Evolutionary conservation across 768 basidiomycete species (phyloP), one percentile per base, ranked within the genome.

Genomic region (Fomitopsis serialis): DNA sequence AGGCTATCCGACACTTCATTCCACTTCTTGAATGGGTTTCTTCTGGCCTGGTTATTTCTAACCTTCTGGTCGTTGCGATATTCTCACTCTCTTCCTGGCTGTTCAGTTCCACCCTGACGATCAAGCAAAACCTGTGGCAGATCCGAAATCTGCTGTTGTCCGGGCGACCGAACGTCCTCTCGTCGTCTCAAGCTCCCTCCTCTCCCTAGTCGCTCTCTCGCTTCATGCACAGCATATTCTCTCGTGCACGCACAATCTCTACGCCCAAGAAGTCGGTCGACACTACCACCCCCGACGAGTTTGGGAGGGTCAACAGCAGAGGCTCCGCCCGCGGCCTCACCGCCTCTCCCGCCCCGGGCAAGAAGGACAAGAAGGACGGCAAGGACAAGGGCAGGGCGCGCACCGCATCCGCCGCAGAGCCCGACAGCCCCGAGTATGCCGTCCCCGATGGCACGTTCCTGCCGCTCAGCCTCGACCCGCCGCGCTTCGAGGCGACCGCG

Each of bases 171-270:
- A 53, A 54, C 45, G 44, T 57, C 57, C 44, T 54, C 42, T 52
- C 58, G 36, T 53, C 53, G 29, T 52, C 55, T 55, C 53, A 54
- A 43, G 52, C 50, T 48, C 50, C 56, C 36, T 53, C 48, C 24
- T 21, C 43, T 22, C n/a, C 46, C 27, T 44, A 46, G 51, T 35
- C 42, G 35, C 58, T 54, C 55, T 55, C 50, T 53, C 49, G 53
- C 57, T 68, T 77, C 71, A 87, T 88, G 85, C 84, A 79, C 74
- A 85, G 81, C 68, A 65, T 87, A 70, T 88, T 88, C 71, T 85
- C 86, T 66, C 81, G 85, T 61, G 66, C 81, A 57, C 78, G 86
- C 49, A 85, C 84, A 45, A 75, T 72, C 52, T 85, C 85, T 21
- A 78, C 79, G 2, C 72, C 80, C 48, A 66, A 61, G 65, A 66